Conservation (phyloP, 2,329 filamentous ascomycete species). For the Botrytis pseudocinerea region DNA sequence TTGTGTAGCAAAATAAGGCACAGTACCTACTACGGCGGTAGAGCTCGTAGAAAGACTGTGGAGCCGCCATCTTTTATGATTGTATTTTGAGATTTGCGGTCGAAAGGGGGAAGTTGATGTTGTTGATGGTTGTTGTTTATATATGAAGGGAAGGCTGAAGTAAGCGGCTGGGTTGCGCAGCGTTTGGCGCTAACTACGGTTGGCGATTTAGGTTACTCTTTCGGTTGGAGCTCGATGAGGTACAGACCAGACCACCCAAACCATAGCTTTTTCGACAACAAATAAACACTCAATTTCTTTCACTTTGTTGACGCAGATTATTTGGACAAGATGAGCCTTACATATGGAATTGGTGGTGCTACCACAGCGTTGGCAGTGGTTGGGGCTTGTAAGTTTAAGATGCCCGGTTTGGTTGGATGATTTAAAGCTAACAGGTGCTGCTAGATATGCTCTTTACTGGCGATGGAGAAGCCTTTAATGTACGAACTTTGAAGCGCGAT, state of each 20-base stretch:
- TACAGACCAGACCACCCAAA: conserved; percentile 15
- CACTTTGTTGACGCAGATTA: conserved; percentile 7
- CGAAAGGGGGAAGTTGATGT: conserved; percentile 17
- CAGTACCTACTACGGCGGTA: conserved; percentile 96
- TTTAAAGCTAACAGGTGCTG: conserved; percentile 34
- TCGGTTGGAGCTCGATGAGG: conserved; percentile 20
- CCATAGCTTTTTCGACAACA: conserved; percentile 17
- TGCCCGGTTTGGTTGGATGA: conserved; percentile 21
- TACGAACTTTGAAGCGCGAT: conserved; percentile 47
- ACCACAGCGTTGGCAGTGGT: conserved; percentile 69
- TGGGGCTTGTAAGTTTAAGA: conserved; percentile 71
- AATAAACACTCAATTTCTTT: conserved; percentile 12
- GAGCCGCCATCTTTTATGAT: conserved; percentile 48
- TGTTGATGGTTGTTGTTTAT: conserved; percentile 25
- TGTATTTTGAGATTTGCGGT: conserved; percentile 27
- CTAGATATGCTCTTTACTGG: conserved; percentile 98
- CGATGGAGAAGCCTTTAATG: conserved; percentile 94
- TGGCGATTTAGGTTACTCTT: conserved; percentile 25
- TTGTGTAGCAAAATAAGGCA: conserved; percentile 38
- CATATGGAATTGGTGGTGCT: conserved; percentile 68
- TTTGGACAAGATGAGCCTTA: conserved; percentile 63
- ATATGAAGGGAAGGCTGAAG: conserved; percentile 27
- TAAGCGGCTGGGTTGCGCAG: conserved; percentile 25
- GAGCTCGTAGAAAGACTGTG: conserved; percentile 81
- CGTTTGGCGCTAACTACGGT: conserved; percentile 30